Conservation (phyloP, 495 filamentous ascomycete species). For the Collariella sp. region DNA sequence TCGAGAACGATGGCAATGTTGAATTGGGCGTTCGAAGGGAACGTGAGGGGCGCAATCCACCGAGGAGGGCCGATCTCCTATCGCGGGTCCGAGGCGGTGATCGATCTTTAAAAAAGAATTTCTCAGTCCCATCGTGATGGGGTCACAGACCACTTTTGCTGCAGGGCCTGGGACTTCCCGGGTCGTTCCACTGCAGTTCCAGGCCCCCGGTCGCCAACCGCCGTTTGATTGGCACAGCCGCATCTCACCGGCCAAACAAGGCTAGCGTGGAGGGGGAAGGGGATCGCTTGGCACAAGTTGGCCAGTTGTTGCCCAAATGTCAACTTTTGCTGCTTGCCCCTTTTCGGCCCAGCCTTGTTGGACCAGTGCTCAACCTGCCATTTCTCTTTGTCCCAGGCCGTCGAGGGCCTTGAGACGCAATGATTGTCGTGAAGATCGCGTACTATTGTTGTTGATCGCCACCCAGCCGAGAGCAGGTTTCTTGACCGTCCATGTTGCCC, state of each 20-base stretch:
- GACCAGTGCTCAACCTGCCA: no score
- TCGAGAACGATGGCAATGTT: slow-evolving; percentile 8
- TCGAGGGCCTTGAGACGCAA: background rate
- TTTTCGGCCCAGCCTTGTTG: background rate
- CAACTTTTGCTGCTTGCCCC: background rate
- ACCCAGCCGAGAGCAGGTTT: no score
- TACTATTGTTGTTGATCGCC: slow-evolving; percentile 15
- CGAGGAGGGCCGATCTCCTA: background rate
- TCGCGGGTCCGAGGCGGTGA: slow-evolving; percentile 11
- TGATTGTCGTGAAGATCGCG: slow-evolving; percentile 6
- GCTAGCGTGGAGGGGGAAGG: background rate
- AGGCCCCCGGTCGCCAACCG: background rate
- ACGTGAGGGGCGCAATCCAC: background rate
- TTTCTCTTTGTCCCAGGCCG: background rate
- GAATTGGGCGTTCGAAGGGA: slow-evolving; percentile 10
- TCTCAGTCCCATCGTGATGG: slow-evolving; percentile 5
- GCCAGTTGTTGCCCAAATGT: slow-evolving; percentile 6
- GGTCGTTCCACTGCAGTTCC: background rate
- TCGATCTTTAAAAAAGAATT: slow-evolving; percentile 19
- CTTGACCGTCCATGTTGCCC: no score
- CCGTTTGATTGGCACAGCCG: background rate
- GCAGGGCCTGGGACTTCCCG: background rate
- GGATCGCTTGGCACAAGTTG: background rate
- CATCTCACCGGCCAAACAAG: background rate
- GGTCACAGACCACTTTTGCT: background rate